Evolutionary conservation across 148 eudicot species (phyloP).

Genomic region (Chenopodium suecicum): DNA sequence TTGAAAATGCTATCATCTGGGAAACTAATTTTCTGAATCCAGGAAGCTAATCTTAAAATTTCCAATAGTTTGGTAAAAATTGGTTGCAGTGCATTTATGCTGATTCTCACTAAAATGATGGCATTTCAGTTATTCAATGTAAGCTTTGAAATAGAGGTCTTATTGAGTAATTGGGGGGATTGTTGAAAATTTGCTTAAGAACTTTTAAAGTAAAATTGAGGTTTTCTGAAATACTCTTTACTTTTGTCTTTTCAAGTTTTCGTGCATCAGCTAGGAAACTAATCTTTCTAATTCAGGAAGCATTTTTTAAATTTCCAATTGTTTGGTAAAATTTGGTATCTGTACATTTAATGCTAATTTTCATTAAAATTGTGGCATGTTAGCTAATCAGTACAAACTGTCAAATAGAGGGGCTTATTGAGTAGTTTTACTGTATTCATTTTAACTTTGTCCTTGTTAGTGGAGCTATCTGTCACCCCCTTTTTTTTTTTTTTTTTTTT

Average conservation of each 20-base stretch:
- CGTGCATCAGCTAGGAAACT: not conserved
- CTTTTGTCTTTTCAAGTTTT: not conserved
- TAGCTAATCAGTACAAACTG: no score
- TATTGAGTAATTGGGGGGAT: no score
- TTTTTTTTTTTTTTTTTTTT: no score
- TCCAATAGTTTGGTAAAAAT: not conserved
- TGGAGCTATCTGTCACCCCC: not conserved
- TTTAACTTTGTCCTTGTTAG: not conserved
- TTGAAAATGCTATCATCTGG: not conserved
- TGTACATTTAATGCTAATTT: not conserved
- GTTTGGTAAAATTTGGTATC: not conserved
- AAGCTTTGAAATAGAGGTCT: no score
- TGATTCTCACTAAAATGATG: no score
- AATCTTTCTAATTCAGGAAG: not conserved
- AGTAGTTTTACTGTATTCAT: not conserved
- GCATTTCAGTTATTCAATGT: no score
- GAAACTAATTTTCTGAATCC: not conserved
- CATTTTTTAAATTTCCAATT: no score
- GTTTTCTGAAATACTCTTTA: no score
- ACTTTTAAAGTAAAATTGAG: not conserved
- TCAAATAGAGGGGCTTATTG: not conserved
- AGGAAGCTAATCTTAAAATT: not conserved
- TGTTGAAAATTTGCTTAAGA: no score
- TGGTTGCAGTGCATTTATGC: not conserved
- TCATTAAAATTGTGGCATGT: no score